These are phyloP conservation scores for Zea mays DNA, from an alignment of 176 grass and related monocot species.

Conservation along the genomic window Zm-B73-REFERENCE-NAM-5.0 NC_050100.1:216006001-216006500, in stretches of 20 bases:
- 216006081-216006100: slow-evolving; percentile 11
- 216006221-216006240: slow-evolving; percentile 15
- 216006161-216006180: neutral
- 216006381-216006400: neutral
- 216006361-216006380: slow-evolving; percentile 43
- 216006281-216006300: slow-evolving; percentile 35
- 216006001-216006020: slow-evolving; percentile 3
- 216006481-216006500: slow-evolving; percentile 25
- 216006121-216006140: slow-evolving; percentile 2
- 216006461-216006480: slow-evolving; percentile 9
- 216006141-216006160: neutral
- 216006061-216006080: slow-evolving; percentile 4
- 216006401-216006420: slow-evolving; percentile 43
- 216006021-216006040: neutral
- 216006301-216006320: neutral
- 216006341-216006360: slow-evolving; percentile 9
- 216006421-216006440: slow-evolving; percentile 28
- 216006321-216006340: neutral
- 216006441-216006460: neutral
- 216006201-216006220: slow-evolving; percentile 15
- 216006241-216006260: slow-evolving; percentile 16
- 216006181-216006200: neutral
- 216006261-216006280: neutral
- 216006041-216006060: slow-evolving; percentile 4
- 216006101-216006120: neutral